A percentile compares a stretch with the other conserved stretches of the same genome.
phyloP scores from a whole-genome alignment of 2,329 filamentous ascomycete genomes.

The Cladobotryum protrusum region DNA sequence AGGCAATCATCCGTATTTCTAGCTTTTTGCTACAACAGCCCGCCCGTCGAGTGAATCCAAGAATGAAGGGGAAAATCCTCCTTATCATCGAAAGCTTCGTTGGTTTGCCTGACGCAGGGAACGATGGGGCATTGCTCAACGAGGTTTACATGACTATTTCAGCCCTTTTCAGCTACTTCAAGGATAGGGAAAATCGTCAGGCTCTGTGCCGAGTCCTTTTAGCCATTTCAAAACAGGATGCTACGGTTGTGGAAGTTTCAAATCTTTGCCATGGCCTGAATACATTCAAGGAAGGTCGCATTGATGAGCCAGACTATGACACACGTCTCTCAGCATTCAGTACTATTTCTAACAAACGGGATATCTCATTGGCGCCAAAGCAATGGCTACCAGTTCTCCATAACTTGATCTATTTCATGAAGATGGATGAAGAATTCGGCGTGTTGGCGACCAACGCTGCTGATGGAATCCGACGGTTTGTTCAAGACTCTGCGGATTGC shows the following conservation, averaged over 20 bases:
- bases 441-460: constrained; percentile 76
- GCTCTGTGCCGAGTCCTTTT: constrained; percentile 67
- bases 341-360: constrained; percentile 58
- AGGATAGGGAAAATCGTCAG: constrained; percentile 69
- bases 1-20: constrained; percentile 72
- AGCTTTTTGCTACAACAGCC: constrained; percentile 80
- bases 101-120: constrained; percentile 46
- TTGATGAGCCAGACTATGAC: constrained; percentile 88
- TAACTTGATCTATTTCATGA: constrained; percentile 84
- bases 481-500: constrained; percentile 54
- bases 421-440: constrained; percentile 80
- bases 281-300: constrained; percentile 61
- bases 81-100: constrained; percentile 77
- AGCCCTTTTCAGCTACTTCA: constrained; percentile 85
- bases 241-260: constrained; percentile 56
- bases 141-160: constrained; percentile 69
- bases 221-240: constrained; percentile 61
- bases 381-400: constrained; percentile 87
- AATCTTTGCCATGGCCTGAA: constrained; percentile 73
- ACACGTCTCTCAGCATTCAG: constrained; percentile 72
- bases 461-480: constrained; percentile 70
- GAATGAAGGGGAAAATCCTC: constrained; percentile 74
- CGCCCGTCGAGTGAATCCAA: constrained; percentile 73
- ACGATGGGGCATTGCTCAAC: constrained; percentile 44
- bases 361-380: constrained; percentile 52